phyloP scores from a whole-genome alignment of 179 eudicot species.

The Kewa caespitosa region DNA sequence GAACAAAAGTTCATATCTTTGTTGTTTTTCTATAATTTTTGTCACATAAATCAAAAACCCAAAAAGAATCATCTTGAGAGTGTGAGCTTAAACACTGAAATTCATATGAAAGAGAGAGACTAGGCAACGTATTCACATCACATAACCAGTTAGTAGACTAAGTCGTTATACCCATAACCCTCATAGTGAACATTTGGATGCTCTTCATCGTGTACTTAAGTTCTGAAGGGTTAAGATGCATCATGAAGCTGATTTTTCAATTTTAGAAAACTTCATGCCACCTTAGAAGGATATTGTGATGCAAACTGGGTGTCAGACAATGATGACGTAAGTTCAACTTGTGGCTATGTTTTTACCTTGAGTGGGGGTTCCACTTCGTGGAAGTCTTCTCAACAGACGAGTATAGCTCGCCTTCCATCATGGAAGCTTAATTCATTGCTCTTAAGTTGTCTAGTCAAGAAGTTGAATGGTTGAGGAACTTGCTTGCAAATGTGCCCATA shows the following conservation, averaged over 20 bases:
- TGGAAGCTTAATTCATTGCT: conserved; percentile 26
- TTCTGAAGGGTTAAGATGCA: conserved; percentile 17
- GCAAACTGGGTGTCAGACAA: conserved; percentile 29
- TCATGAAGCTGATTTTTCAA: conserved; percentile 13
- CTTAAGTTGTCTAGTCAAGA: conserved; percentile 16
- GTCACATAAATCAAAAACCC: no score
- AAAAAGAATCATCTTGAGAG: no score
- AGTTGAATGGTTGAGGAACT: conserved; percentile 4
- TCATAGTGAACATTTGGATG: conserved; percentile 7
- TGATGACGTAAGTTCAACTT: conserved; percentile 18
- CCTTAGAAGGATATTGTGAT: conserved; percentile 25
- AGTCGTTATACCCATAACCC: conserved; percentile 23
- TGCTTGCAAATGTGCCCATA: conserved; percentile 8
- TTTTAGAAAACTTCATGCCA: conserved; percentile 9
- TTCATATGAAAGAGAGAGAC: no score
- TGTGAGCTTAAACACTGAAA: no score
- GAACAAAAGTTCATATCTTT: no score
- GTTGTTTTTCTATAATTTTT: no score
- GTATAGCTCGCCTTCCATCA: conserved; percentile 14
- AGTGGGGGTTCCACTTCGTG: conserved; percentile 14
- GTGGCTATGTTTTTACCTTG: conserved; percentile 27
- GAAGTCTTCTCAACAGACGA: conserved; percentile 11
- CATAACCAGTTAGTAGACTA: conserved; percentile 8
- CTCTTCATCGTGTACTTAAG: conserved; percentile 1
- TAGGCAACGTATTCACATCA: no score